Evolutionary conservation across 2,329 filamentous ascomycete genomes (phyloP).

Genomic region (Aspergillus bombycis): DNA sequence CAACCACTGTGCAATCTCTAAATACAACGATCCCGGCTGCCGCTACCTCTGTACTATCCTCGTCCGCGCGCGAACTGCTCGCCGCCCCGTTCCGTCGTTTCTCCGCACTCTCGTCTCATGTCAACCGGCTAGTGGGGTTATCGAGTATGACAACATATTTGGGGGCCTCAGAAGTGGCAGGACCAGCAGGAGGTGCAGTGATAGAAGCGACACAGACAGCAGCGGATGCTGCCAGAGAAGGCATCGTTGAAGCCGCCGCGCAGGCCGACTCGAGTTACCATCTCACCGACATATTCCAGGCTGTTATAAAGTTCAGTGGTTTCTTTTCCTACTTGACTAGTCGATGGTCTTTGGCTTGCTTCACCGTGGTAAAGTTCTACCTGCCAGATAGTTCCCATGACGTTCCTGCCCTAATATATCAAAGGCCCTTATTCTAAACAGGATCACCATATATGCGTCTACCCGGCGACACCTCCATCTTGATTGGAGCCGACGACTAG

Average conservation of each 20-base stretch:
- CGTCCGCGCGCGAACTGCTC: constrained; percentile 36
- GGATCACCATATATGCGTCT: constrained; percentile 91
- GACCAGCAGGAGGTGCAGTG: constrained; percentile 44
- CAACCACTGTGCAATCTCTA: constrained; percentile 24
- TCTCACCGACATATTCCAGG: constrained; percentile 51
- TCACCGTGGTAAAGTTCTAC: constrained; percentile 65
- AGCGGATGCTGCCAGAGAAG: constrained; percentile 37
- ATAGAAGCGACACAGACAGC: constrained; percentile 42
- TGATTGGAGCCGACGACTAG: constrained; percentile 70
- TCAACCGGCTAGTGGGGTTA: constrained; percentile 35
- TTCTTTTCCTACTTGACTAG: constrained; percentile 90
- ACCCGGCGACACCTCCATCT: constrained; percentile 79
- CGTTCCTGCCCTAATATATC: constrained; percentile 9
- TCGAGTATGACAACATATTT: constrained; percentile 29
- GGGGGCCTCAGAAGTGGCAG: constrained; percentile 27
- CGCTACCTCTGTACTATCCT: constrained; percentile 26
- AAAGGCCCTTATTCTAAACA: constrained; percentile 81
- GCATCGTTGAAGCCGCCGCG: constrained; percentile 35
- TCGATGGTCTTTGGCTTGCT: constrained; percentile 87
- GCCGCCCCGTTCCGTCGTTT: constrained; percentile 41
- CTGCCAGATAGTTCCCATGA: background rate
- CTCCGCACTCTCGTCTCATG: constrained; percentile 38
- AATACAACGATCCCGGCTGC: constrained; percentile 25
- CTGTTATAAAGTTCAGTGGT: constrained; percentile 72
- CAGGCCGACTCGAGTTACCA: constrained; percentile 38